These are phyloP conservation scores for Ophiostoma quercus DNA, from an alignment of 2,329 filamentous ascomycete species.

Conservation along the genomic window DNA sequence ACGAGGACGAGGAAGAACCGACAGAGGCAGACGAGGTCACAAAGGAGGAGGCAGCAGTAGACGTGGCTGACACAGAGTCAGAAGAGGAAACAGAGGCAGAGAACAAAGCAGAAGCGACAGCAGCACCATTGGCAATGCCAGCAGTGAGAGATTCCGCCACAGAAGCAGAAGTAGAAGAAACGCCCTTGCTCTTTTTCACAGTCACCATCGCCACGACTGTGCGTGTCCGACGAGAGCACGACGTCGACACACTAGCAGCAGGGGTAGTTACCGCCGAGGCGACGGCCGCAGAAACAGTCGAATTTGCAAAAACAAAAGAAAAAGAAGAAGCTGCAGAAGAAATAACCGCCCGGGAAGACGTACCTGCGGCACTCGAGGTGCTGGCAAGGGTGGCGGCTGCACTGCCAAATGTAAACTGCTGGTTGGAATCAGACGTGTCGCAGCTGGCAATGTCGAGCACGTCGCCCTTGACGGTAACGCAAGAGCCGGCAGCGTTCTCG, in stretches of 20 bases:
- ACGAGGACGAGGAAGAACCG: neutral
- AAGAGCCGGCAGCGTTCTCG: slow-evolving; percentile 42
- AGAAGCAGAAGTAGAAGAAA: neutral
- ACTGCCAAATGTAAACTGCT: slow-evolving; percentile 39
- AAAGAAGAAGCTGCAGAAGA: neutral
- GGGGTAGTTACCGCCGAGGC: neutral
- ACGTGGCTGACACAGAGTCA: neutral
- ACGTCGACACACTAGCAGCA: neutral
- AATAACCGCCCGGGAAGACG: neutral
- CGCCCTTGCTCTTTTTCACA: neutral
- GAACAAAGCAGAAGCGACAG: neutral
- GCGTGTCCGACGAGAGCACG: neutral
- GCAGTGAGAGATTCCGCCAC: neutral
- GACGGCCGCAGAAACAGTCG: neutral
- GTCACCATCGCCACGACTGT: neutral
- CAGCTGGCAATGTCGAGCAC: slow-evolving; percentile 44
- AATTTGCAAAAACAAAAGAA: neutral
- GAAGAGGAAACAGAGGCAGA: neutral
- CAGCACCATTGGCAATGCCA: neutral
- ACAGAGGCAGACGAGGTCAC: neutral
- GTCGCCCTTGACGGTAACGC: slow-evolving; percentile 43
- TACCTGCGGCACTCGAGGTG: neutral
- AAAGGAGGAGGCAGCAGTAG: neutral
- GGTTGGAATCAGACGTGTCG: slow-evolving; percentile 37
- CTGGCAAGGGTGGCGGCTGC: slow-evolving; percentile 20